phyloP scores from a whole-genome alignment of 352 stramenopile species.

The Pythium oligandrum region DNA sequence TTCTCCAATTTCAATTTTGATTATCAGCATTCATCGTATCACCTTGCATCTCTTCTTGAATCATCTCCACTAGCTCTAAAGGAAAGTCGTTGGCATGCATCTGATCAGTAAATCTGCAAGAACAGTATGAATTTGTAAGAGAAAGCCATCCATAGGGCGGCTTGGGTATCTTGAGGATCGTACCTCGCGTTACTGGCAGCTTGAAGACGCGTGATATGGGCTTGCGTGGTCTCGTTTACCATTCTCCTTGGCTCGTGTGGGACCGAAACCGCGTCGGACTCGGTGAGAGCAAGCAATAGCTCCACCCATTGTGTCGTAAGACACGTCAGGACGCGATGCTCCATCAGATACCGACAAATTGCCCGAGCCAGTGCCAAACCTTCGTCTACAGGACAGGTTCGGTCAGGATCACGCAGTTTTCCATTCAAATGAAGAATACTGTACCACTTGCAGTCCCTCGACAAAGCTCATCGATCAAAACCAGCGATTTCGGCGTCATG shows the following conservation, averaged over 20 bases:
- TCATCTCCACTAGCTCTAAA: conserved; percentile 22
- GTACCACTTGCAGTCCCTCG: conserved; percentile 24
- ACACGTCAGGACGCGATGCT: conserved; percentile 3
- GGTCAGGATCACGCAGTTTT: too few relatives aligned
- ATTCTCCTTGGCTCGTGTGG: not conserved
- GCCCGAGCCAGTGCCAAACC: conserved; percentile 11
- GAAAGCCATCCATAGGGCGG: not conserved
- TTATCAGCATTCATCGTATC: too few relatives aligned
- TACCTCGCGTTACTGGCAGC: conserved; percentile 5
- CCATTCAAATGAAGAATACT: not conserved
- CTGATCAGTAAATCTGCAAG: conserved; percentile 17
- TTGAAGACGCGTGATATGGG: conserved; percentile 9
- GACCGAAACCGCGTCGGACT: not conserved
- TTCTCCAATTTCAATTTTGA: too few relatives aligned
- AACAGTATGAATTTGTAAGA: not conserved
- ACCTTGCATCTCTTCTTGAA: conserved; percentile 19
- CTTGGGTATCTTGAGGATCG: conserved; percentile 11
- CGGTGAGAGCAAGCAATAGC: conserved; percentile 5
- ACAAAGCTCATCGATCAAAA: conserved; percentile 53
- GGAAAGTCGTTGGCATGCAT: conserved; percentile 30
- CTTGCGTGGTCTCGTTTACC: not conserved
- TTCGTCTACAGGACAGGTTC: conserved; percentile 5
- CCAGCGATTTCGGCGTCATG: conserved; percentile 28
- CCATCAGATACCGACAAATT: conserved; percentile 10
- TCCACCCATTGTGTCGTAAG: conserved; percentile 18